Base-by-base conservation (phyloP, 352 stramenopile genomes). In the Plasmopara muralis region DNA sequence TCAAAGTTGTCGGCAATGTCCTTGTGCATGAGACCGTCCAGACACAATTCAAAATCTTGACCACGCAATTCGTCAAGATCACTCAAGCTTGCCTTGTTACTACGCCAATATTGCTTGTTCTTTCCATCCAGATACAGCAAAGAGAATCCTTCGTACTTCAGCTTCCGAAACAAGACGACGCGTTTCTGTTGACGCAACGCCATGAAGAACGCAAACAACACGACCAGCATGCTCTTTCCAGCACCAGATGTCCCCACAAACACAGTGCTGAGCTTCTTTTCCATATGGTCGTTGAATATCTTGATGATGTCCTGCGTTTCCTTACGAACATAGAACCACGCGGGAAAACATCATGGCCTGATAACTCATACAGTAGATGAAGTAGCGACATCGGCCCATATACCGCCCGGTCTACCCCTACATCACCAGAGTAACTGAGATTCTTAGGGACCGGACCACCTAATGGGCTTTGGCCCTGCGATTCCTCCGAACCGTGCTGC, bases 151-250 rank as follows among this genome's bases (percentile, higher is more conserved):
- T 12, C 20, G 1, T 4, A 6, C 12, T 43, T 20, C 16, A 43
- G n/a, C 5, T 43, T 43, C 12, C 39, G 9, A 43, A 43, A 28
- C 16, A 43, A 20, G 15, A 43, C 6, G n/a, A 43, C 39, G 16
- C n/a, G 14, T 43, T 43, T 43, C 39, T 29, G 5, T 28, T 43
- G 14, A 9, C 14, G 5, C 39, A 43, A 43, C 6, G 39, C 39
- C 39, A 25, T 28, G 39, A 28, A 43, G 39, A 43, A 43, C 16
- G 39, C 39, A 43, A 43, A 43, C 16, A 43, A 6, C n/a, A 43
- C 15, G 16, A 43, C 39, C 39, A 43, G 16, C 39, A 43, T 43
- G 15, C 39, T 43, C 39, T 43, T 43, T 10, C 39, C 39, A 43
- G 28, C 39, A 15, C 39, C 39, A 8, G 39, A 14, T 15, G 15